Base-by-base conservation (phyloP, 306 rosid species). In the Trifolium fragiferum region DNA sequence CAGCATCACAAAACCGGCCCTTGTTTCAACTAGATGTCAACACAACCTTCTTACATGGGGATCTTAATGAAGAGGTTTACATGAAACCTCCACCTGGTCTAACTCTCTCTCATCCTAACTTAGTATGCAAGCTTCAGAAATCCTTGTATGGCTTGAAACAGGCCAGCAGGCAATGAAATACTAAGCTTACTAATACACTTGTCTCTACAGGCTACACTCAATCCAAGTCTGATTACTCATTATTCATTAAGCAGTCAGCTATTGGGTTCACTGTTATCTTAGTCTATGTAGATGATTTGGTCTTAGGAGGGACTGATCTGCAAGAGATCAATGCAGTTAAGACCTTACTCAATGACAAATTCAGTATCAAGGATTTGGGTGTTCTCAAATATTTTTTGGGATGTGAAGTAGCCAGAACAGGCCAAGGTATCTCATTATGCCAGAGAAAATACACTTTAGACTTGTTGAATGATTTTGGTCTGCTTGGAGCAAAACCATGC, bases 31-130 rank as follows among this genome's bases (percentile, higher is more conserved):
- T 46, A 4, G 51, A 46, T 46, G 18, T 46, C 6, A 44, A 2
- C 1, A 44, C 12, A 10, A 6, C 50, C 3, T 44, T 44, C 1
- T 12, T 44, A 44, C 50, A 46, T 14, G n/a, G 16, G 0, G 51
- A 46, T 13, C 0, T 46, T 0, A 4, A 46, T 0, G 51, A 46
- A 13, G 16, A 46, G 0, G 51, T 13, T 4, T 46, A 14, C 4
- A 46, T 46, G 51, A 27, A 27, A 0, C 7, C 5, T 0, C 6
- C 14, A 3, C 51, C 16, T 4, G 7, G 14, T 1, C 7, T 6
- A 4, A 1, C 4, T 13, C 1, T 4, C 0, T 1, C n/a, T 11
- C 6, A 12, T 0, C 16, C 50, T 3, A 2, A 12, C 1, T 4
- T 11, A 3, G 50, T 44, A 0, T 44, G 50, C n/a, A 44, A 44